phyloP scores from a whole-genome alignment of 805 yeast species.

The Kuraishia ogatae region DNA sequence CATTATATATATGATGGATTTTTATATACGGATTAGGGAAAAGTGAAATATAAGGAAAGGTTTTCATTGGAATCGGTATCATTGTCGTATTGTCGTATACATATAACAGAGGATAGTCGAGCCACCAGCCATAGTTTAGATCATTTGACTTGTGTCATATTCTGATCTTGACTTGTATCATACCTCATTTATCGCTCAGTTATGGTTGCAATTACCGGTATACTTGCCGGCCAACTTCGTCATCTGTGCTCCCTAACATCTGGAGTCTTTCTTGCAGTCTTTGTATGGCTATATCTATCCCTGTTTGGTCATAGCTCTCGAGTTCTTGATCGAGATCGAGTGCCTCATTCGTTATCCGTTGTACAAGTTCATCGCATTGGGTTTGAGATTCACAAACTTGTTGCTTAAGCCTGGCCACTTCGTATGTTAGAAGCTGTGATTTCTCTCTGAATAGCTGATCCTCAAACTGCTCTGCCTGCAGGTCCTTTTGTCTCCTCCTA shows the following conservation, averaged over 20 bases:
- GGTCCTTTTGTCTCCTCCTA: not conserved
- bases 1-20: too few relatives aligned
- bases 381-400: not conserved
- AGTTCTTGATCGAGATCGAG: not conserved
- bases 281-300: not conserved
- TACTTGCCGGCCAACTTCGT: not conserved
- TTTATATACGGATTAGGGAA: too few relatives aligned
- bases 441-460: constrained; percentile 2
- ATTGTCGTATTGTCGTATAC: too few relatives aligned
- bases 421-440: constrained; percentile 1
- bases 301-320: not conserved
- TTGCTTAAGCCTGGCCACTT: not conserved
- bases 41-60: too few relatives aligned
- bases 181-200: too few relatives aligned
- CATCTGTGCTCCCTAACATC: not conserved
- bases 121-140: too few relatives aligned
- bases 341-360: not conserved
- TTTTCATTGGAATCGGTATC: too few relatives aligned
- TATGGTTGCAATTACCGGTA: too few relatives aligned
- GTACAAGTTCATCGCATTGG: not conserved
- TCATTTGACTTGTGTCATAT: too few relatives aligned
- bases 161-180: too few relatives aligned
- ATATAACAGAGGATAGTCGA: too few relatives aligned
- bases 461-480: not conserved
- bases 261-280: not conserved